Evolutionary conservation across 257 asterid species (phyloP).

Genomic region (Solanum okadae): DNA sequence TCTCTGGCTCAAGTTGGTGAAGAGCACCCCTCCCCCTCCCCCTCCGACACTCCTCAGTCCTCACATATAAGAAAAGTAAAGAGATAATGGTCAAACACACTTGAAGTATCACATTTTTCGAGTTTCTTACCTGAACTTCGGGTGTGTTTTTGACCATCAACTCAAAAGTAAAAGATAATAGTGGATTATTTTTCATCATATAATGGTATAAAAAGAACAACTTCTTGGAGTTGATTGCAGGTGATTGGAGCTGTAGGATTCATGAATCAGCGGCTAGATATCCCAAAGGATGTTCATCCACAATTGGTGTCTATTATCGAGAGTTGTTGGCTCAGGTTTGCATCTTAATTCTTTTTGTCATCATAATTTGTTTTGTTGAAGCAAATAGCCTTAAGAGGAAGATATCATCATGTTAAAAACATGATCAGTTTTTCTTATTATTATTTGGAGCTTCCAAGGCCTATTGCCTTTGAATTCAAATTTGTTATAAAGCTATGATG

Average conservation of each 20-base stretch:
- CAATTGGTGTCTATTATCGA: constrained; percentile 76
- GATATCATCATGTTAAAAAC: background rate
- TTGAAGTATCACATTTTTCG: background rate
- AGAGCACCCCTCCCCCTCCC: background rate
- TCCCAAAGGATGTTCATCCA: constrained; percentile 65
- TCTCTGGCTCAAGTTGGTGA: background rate
- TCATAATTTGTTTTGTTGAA: background rate
- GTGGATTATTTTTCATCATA: background rate
- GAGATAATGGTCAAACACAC: background rate
- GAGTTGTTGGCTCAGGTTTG: constrained; percentile 86
- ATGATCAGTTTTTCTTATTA: background rate
- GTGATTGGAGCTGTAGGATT: constrained; percentile 96
- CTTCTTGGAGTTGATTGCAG: constrained; percentile 26
- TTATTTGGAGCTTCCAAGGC: background rate
- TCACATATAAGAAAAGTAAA: background rate
- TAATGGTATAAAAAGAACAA: background rate
- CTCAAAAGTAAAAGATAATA: background rate
- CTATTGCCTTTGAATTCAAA: background rate
- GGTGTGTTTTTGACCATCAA: background rate
- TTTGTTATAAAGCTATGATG: background rate
- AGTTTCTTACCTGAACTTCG: background rate
- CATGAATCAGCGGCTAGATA: constrained; percentile 82
- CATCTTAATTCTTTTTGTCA: background rate
- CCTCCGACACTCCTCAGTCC: background rate
- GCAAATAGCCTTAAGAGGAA: background rate